Evolutionary conservation across 495 filamentous ascomycete genomes (phyloP), one percentile per base, ranked within the genome.

Genomic region (Aspergillus ellipticus): DNA sequence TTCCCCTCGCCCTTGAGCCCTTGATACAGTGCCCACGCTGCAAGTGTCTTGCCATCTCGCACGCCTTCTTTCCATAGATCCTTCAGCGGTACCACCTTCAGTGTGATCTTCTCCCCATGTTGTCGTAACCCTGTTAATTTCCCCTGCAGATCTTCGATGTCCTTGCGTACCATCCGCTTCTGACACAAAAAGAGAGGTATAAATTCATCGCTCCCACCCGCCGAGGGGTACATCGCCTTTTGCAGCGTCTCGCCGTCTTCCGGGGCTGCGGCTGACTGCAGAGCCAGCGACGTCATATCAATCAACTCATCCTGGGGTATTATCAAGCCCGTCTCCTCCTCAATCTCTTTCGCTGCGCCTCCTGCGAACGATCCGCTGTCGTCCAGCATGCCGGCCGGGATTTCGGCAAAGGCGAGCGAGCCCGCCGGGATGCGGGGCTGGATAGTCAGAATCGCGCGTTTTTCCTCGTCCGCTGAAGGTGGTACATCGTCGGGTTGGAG

Each of bases 371-470:
- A 83, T 20, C 88, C 88, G 37, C 71, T 76, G 55, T 89, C 84
- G 62, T 96, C 91, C 7, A 96, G 81, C 90, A 96, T 96, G 6
- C 92, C 92, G 0, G 92, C 92, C 0, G 92, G 92, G 17, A 96
- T 74, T 66, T 96, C 92, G 11, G 85, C 74, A 59, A 96, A 86
- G 8, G 79, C 78, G 8, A 96, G 73, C 6, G 85, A 87, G 0
- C 88, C 90, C 9, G 88, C 89, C 0, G 92, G 82, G 17, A 95
- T 79, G 33, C 92, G 87, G 21, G 92, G 87, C 65, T 96, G 92
- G 28, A 95, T 77, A 1, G 92, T 92, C 33, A 96, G 69, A 22
- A 96, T 74, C 2, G 85, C 90, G 58, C 85, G 80, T 63, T 89
- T 87, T 53, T 88, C 72, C 17, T 69, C 58, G 56, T 78, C 56